These are phyloP conservation scores for Paralagenidium karlingii DNA, from an alignment of 352 stramenopile species.

Conservation along the genomic window DNA sequence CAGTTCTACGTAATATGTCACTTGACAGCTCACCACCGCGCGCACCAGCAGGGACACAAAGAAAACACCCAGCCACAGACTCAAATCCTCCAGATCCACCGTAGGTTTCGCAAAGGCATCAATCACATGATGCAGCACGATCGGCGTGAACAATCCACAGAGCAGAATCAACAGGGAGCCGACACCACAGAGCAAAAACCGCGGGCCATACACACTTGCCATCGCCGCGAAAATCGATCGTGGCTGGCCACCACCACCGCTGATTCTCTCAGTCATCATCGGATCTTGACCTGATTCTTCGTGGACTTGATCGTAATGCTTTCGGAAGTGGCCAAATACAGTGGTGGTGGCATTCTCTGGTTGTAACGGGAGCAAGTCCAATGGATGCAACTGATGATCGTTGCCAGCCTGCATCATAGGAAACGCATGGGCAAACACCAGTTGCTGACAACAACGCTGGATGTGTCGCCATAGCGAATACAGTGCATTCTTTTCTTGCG, in stretches of 20 bases:
- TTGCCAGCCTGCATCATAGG: conserved; percentile 26
- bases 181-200: conserved; percentile 9
- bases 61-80: conserved; percentile 17
- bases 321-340: conserved; percentile 9
- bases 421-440: conserved; percentile 33
- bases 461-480: no score
- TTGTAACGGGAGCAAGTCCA: conserved; percentile 21
- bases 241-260: no score
- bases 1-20: conserved; percentile 13
- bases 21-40: conserved; percentile 14
- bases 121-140: conserved; percentile 26
- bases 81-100: conserved; percentile 10
- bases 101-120: conserved; percentile 12
- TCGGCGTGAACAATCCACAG: conserved; percentile 14
- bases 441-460: no score
- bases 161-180: conserved; percentile 6
- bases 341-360: conserved; percentile 7
- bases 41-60: conserved; percentile 19
- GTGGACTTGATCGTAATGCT: conserved; percentile 6
- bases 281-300: no score
- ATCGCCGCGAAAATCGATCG: conserved; percentile 11
- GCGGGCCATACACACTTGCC: conserved; percentile 7
- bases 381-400: conserved; percentile 17
- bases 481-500: no score
- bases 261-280: no score